Percentiles rank a stretch among this genome's conserved stretches.
These are phyloP conservation scores for Hypsizygus marmoreus DNA, from an alignment of 768 basidiomycete genomes.

Conservation along the genomic window DNA sequence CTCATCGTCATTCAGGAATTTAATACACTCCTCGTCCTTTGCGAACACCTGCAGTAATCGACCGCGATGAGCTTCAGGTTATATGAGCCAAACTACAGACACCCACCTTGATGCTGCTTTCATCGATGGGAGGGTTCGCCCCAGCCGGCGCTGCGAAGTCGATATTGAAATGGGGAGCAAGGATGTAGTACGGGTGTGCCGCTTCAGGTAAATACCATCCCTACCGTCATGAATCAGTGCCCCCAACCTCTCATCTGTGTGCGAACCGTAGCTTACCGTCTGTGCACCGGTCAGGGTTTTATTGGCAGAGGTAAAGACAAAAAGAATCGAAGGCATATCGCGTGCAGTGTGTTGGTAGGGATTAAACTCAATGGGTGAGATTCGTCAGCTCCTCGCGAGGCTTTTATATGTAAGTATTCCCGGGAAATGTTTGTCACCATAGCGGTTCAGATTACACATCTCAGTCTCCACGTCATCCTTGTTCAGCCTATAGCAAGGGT, in stretches of 20 bases:
- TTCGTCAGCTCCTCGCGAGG: too few species aligned
- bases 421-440: too few species aligned
- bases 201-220: conserved; percentile 82
- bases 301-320: conserved; percentile 73
- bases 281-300: conserved; percentile 51
- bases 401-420: too few species aligned
- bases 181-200: conserved; percentile 69
- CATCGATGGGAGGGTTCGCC: conserved; percentile 72
- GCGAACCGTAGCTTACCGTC: conserved; percentile 43
- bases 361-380: too few species aligned
- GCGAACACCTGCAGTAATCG: conserved; percentile 40
- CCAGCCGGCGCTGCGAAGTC: conserved; percentile 64
- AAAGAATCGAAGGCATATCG: conserved; percentile 55
- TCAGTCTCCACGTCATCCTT: too few species aligned
- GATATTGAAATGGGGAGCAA: conserved; percentile 50
- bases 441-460: too few species aligned
- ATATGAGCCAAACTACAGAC: not conserved
- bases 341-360: conserved; percentile 5
- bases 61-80: not conserved
- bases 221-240: conserved; percentile 29
- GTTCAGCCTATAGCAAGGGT: too few species aligned
- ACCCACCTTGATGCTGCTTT: conserved; percentile 50
- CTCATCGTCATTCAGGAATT: conserved; percentile 63
- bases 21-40: conserved; percentile 53
- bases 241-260: not conserved